Base-by-base conservation (phyloP, 495 filamentous ascomycete genomes). In the Saxophila tyrrhenica region DNA sequence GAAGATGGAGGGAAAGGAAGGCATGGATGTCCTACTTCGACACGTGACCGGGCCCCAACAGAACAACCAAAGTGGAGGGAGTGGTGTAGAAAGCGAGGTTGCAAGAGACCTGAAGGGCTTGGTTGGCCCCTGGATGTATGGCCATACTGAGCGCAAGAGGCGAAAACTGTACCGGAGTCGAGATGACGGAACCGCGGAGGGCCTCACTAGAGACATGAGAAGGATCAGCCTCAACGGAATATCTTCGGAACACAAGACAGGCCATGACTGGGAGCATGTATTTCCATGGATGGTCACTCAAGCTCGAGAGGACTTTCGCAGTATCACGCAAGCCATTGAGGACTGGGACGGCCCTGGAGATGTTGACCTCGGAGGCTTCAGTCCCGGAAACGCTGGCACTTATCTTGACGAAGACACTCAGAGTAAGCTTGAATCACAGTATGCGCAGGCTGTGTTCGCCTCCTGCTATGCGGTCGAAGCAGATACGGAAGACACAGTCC, bases 331-430 rank as follows among this genome's bases (percentile, higher is more conserved):
- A 48, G 82, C 79, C 10, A 74, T 89, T 55, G 72, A 76, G 45
- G 77, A 85, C 50, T 96, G 89, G 89, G 78, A 83, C 61, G 89
- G 89, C 0, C 88, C 89, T 2, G 70, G 71, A 46, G 88, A 94
- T 69, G 74, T 87, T 21, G 89, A 94, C 61, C 64, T 89, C 41
- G 88, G 83, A 17, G 85, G 82, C 8, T 88, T 82, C 68, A 78
- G 71, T 10, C 69, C 75, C 0, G 69, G 62, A 0, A 22, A 25
- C 24, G 65, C 58, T 3, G 58, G 63, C 11, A 24, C 48, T 39
- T 74, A 75, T 62, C 50, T 82, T 7, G 68, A 74, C 42, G 74
- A 80, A 11, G 71, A 79, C 1, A 72, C 78, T 15, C 69, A 72
- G 29, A 70, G 69, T 39, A 66, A 77, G 50, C 68, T 89, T 8